These are phyloP conservation scores for Calonectria ilicicola DNA, from an alignment of 2,329 filamentous ascomycete species.

Conservation along the genomic window DNA sequence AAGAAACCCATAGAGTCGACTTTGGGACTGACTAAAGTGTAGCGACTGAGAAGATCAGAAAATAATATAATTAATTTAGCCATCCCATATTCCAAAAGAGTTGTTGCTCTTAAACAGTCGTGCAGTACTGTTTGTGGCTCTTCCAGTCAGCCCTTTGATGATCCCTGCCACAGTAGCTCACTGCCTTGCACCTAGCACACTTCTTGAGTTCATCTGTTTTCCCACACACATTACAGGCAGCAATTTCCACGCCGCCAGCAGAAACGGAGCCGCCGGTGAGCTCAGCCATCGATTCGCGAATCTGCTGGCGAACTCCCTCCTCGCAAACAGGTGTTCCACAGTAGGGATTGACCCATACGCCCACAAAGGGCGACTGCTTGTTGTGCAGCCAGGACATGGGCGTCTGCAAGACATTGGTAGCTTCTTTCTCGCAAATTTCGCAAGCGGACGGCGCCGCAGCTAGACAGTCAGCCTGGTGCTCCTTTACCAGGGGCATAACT, in stretches of 20 bases:
- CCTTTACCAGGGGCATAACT: background rate
- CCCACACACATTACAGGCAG: background rate
- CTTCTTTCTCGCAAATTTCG: background rate
- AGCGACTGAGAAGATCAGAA: no score
- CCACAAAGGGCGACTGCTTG: background rate
- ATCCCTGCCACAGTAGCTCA: conserved; percentile 5
- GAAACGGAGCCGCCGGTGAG: background rate
- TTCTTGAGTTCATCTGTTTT: background rate
- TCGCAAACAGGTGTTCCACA: background rate
- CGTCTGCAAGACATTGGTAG: background rate
- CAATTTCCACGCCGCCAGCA: background rate
- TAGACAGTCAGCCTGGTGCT: background rate
- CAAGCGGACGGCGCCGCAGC: background rate
- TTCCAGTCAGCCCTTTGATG: background rate
- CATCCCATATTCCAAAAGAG: no score
- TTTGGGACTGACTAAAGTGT: no score
- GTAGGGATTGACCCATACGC: background rate
- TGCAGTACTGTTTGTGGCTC: background rate
- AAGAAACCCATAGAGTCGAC: no score
- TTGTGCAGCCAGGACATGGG: conserved; percentile 10
- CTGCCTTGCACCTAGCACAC: background rate
- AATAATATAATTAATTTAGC: no score
- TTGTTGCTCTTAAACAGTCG: background rate
- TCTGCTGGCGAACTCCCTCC: background rate
- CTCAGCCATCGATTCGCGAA: background rate